Base-by-base conservation (phyloP, 2,329 filamentous ascomycete species). In the Fonsecaea pugnacius region DNA sequence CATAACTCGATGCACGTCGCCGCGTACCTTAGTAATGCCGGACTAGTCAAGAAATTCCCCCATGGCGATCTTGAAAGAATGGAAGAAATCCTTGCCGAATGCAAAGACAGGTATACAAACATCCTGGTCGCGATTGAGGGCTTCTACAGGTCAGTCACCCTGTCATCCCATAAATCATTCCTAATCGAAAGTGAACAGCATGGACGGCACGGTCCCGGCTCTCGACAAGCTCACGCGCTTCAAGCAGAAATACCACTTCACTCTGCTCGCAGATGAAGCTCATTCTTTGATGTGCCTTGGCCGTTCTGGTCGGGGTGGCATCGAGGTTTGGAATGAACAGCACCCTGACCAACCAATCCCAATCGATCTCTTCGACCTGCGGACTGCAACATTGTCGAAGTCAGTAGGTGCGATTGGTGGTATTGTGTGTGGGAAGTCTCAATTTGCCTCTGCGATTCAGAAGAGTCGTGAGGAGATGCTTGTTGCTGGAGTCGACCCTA, bases 1-100 rank as follows among this genome's bases (percentile, higher is more conserved):
- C 62, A 64, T 21, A 64, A 64, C 48, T 64, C 62, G 4, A 64
- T 60, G 56, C 38, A 60, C 50, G 56, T 64, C 10, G 62, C 56
- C 14, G 56, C 62, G 3, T 60, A 53, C 30, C 82, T 62, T 86
- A 79, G 76, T 91, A 86, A 71, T 70, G 46, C 74, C 71, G 64
- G 75, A 73, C 14, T 73, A 70, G 50, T 79, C 75, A 53, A 50
- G 12, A 64, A 55, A 35, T 64, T 64, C 38, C 56, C 32, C 2
- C 62, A 64, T 30, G 56, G 36, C 38, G 36, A 64, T 18, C 33
- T 64, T 32, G 24, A 54, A 35, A 36, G 46, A 18, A 46, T 64
- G 35, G 48, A 64, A 24, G 32, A 18, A 6, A 35, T 60, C 16
- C 50, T 64, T 3, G n/a, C 35, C 8, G 52, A 53, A 27, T 27